Base-by-base conservation (phyloP, 371 early-diverging fungal species). In the Coemansia sp. region DNA sequence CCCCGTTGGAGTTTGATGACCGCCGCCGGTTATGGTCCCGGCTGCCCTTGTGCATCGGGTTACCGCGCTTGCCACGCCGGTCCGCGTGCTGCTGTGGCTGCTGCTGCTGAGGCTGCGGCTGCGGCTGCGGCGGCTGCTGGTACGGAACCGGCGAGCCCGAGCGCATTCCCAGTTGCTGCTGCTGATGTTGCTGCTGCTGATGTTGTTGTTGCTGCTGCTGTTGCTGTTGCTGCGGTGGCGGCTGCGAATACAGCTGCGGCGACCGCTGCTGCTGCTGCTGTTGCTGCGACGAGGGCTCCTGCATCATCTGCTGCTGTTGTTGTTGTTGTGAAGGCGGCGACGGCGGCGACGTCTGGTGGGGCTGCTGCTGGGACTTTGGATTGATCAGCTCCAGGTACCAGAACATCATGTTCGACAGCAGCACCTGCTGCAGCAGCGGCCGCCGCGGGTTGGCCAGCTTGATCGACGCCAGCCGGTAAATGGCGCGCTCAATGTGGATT, bases 401-500 rank as follows among this genome's bases (percentile, higher is more conserved):
- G 77, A 95, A 89, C 95, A 98, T 94, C 76, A 95, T 85, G 66
- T 98, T 98, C 26, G 92, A 91, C 36, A 98, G 90, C 61, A 94
- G 75, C 4, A 98, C 98, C 74, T 98, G 96, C 55, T 98, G 91
- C 52, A 84, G 79, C 20, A 98, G 81, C 2, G 96, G 92, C 5
- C 96, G 85, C 30, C 93, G 83, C 7, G 90, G 90, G 68, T 94
- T 92, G 31, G 96, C 92, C 20, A 98, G 81, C 77, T 98, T 98
- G 55, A 86, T 84, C 61, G 95, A 95, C 0, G 94, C 93, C 14
- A 94, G 77, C n/a, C 92, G 89, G 72, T 95, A 97, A 14, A 95
- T 87, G 8, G 88, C 86, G 35, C 93, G 87, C 72, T 94, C 95
- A 47, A 92, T 84, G 55, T 93, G 89, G n/a, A 92, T 81, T 1